A percentile compares a stretch with the other conserved stretches of the same genome.
Conservation (phyloP, 1,284 basidiomycete genomes). For the Malassezia japonica region DNA sequence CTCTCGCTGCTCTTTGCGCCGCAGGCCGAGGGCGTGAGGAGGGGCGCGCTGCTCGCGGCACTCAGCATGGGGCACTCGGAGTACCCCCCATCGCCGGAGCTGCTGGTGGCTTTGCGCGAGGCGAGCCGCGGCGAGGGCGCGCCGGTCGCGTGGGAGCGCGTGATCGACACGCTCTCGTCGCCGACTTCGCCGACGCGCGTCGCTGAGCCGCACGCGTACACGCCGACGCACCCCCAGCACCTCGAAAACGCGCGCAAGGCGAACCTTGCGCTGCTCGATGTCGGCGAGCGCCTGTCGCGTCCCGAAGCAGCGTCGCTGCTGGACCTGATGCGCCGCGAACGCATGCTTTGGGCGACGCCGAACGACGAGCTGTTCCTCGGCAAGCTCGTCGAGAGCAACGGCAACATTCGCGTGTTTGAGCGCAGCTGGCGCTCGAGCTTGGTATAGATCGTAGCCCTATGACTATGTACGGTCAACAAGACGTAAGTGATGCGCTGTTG, state of each 20-base stretch:
- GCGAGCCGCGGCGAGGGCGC: constrained; percentile 4
- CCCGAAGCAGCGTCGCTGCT: constrained; percentile 29
- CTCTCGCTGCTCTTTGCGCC: constrained; percentile 23
- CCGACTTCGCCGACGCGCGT: constrained; percentile 14
- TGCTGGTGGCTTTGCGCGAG: constrained; percentile 22
- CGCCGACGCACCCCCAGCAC: constrained; percentile 23
- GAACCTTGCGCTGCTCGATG: constrained; percentile 11
- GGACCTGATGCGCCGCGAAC: constrained; percentile 25
- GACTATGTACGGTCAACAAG: not conserved
- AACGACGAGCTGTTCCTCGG: constrained; percentile 40
- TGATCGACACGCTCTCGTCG: constrained; percentile 2
- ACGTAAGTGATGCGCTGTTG: too few species aligned
- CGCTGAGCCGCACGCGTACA: constrained; percentile 30
- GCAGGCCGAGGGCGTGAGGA: constrained; percentile 2
- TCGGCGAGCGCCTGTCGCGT: constrained; percentile 19
- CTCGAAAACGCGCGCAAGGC: constrained; percentile 21
- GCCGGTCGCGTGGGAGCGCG: constrained; percentile 5
- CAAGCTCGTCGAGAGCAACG: constrained; percentile 37
- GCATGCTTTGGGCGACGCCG: constrained; percentile 22
- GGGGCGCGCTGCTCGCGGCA: constrained; percentile 25
- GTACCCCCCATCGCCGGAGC: constrained; percentile 22
- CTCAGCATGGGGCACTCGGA: constrained; percentile 29
- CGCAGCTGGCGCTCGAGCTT: constrained; percentile 20
- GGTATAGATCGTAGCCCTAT: not conserved
- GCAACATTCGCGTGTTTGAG: constrained; percentile 31